A percentile compares a stretch with the other conserved stretches of the same genome.
Conservation (phyloP, 768 basidiomycete genomes). For the Tulasnella sp. region DNA sequence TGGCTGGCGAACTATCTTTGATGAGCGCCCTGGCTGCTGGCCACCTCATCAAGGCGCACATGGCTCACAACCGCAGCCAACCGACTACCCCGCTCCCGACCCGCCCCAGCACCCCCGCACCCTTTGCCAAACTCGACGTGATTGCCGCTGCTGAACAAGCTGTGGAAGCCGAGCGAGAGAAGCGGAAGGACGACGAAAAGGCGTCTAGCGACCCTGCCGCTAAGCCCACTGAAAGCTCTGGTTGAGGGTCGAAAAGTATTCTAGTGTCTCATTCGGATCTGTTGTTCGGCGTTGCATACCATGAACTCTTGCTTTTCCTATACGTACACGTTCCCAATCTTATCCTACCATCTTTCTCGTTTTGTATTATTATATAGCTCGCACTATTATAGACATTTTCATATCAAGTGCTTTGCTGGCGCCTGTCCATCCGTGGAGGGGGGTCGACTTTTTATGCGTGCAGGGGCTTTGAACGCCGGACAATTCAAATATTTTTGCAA, state of each 20-base stretch:
- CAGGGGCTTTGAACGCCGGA: not conserved
- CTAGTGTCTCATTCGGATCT: not conserved
- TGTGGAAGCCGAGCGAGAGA: slow-evolving; percentile 26
- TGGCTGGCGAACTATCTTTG: slow-evolving; percentile 94
- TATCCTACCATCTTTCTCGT: not conserved
- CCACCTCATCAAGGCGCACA: slow-evolving; percentile 88
- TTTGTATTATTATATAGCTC: slow-evolving; percentile 14
- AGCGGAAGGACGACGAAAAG: slow-evolving; percentile 20
- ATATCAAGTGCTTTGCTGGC: not conserved
- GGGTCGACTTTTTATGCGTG: not conserved
- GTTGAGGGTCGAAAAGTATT: not conserved
- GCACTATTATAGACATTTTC: slow-evolving; percentile 6
- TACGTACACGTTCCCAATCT: not conserved
- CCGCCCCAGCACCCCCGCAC: slow-evolving; percentile 39
- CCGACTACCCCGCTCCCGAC: slow-evolving; percentile 65
- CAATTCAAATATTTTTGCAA: not conserved
- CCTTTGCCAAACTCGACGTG: slow-evolving; percentile 32
- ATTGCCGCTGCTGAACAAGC: slow-evolving; percentile 21
- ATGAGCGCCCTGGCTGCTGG: slow-evolving; percentile 92
- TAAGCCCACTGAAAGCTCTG: not conserved
- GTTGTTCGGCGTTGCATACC: not conserved
- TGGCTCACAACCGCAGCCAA: slow-evolving; percentile 85
- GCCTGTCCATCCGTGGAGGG: not conserved
- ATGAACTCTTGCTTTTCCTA: not conserved
- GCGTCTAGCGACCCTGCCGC: not conserved